These are phyloP conservation scores for Hemisphaericaspora xylofermentans DNA, from an alignment of 1,139 yeast genomes.

Conservation along the genomic window DNA sequence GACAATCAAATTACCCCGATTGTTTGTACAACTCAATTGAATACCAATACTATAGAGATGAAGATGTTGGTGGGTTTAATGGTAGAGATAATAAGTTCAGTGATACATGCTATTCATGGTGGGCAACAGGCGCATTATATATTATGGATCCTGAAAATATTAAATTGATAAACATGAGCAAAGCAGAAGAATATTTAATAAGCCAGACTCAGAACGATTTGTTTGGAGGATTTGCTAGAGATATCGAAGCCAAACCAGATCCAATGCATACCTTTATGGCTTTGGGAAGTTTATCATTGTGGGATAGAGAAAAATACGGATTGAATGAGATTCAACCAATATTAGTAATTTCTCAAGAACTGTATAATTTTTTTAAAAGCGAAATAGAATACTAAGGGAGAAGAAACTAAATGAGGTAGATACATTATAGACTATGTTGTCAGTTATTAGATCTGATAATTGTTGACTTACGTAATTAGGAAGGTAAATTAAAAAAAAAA, in stretches of 20 bases:
- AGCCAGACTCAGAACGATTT: constrained; percentile 57
- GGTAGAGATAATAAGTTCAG: constrained; percentile 84
- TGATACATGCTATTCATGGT: constrained; percentile 92
- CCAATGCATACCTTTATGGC: constrained; percentile 68
- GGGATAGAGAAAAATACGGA: constrained; percentile 24
- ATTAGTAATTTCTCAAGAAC: constrained; percentile 26
- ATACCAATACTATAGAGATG: constrained; percentile 37
- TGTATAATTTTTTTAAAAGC: constrained; percentile 10
- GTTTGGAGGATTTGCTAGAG: constrained; percentile 84
- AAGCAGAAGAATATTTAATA: constrained; percentile 50
- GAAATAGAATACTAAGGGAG: constrained; percentile 3
- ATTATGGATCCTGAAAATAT: constrained; percentile 30
- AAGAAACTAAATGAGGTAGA: background rate
- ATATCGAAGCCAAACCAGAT: constrained; percentile 61
- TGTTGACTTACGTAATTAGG: no score
- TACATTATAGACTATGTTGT: no score
- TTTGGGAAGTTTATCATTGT: constrained; percentile 53
- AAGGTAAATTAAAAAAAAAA: no score
- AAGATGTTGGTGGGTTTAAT: constrained; percentile 77
- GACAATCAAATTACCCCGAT: constrained; percentile 53
- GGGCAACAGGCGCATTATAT: constrained; percentile 69
- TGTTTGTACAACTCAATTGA: constrained; percentile 20
- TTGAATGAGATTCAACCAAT: constrained; percentile 25
- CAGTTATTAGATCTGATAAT: no score
- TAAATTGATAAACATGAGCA: constrained; percentile 35